These are phyloP conservation scores for Halophytophthora batemanensis DNA, from an alignment of 352 stramenopile genomes.

Conservation along the genomic window DNA sequence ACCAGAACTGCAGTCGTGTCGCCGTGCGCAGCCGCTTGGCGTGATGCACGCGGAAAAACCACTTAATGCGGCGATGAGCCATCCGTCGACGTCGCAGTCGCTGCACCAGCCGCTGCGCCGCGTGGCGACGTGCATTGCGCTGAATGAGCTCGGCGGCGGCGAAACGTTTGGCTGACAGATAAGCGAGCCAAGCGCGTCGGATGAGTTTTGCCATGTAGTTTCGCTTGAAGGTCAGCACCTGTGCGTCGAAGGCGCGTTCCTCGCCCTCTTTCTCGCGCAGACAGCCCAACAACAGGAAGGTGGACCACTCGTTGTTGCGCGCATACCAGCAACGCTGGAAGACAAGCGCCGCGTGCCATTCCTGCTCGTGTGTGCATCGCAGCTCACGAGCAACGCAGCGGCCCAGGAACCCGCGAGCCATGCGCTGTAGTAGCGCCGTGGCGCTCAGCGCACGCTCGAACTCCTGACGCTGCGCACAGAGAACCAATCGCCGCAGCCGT, in stretches of 20 bases:
- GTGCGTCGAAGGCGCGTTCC: conserved; percentile 44
- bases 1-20: conserved; percentile 66
- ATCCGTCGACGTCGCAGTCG: conserved; percentile 34
- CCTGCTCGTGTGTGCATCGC: conserved; percentile 26
- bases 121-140: conserved; percentile 28
- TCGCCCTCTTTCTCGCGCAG: conserved; percentile 64
- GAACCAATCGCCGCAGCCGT: conserved; percentile 51
- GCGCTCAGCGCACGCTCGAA: conserved; percentile 41
- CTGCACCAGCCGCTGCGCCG: conserved; percentile 27
- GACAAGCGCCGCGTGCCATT: conserved; percentile 60
- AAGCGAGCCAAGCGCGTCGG: conserved; percentile 32
- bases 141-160: conserved; percentile 45
- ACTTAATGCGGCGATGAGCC: conserved; percentile 75
- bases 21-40: conserved; percentile 33
- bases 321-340: conserved; percentile 80
- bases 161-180: conserved; percentile 22
- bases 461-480: conserved; percentile 47
- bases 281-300: conserved; percentile 77
- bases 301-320: conserved; percentile 82
- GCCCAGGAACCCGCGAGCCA: conserved; percentile 56
- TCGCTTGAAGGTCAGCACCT: conserved; percentile 41
- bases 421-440: conserved; percentile 44
- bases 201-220: conserved; percentile 45
- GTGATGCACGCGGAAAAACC: conserved; percentile 66
- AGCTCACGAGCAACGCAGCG: conserved; percentile 25